Percentiles rank a stretch among this genome's conserved stretches.
Conservation (phyloP, 1,284 basidiomycete species). For the Leccinum solheimii region DNA sequence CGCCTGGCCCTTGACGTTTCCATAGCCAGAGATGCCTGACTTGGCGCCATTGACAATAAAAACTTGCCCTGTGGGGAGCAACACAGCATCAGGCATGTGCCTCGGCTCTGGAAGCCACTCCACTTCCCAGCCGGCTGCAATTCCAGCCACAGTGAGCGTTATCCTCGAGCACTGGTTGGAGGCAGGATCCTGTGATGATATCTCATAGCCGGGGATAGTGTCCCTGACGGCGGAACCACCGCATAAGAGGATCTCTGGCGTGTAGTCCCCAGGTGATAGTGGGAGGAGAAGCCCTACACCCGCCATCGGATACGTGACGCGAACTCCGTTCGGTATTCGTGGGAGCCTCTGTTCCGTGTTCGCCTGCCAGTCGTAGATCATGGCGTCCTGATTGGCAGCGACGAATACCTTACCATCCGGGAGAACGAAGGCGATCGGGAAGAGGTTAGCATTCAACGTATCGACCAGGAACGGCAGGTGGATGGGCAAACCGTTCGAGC, state of each 20-base stretch:
- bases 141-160: constrained; percentile 62
- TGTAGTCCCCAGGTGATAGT: constrained; percentile 63
- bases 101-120: constrained; percentile 75
- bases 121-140: constrained; percentile 68
- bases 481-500: constrained; percentile 65
- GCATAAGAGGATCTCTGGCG: constrained; percentile 73
- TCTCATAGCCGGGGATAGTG: constrained; percentile 52
- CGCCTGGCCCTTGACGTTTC: constrained; percentile 70
- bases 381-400: constrained; percentile 77
- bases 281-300: constrained; percentile 74
- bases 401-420: constrained; percentile 75
- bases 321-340: constrained; percentile 73
- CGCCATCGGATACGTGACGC: constrained; percentile 81
- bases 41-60: constrained; percentile 77
- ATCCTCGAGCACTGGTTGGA: constrained; percentile 75
- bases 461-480: constrained; percentile 63
- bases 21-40: constrained; percentile 80
- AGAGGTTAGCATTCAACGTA: constrained; percentile 79
- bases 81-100: constrained; percentile 78
- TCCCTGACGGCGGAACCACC: constrained; percentile 77
- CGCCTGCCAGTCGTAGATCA: constrained; percentile 74
- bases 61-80: constrained; percentile 78
- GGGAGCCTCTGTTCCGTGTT: constrained; percentile 69
- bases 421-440: constrained; percentile 75
- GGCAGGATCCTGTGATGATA: constrained; percentile 70